phyloP scores from a whole-genome alignment of 2,329 filamentous ascomycete genomes.

The Pseudocercospora macadamiae region DNA sequence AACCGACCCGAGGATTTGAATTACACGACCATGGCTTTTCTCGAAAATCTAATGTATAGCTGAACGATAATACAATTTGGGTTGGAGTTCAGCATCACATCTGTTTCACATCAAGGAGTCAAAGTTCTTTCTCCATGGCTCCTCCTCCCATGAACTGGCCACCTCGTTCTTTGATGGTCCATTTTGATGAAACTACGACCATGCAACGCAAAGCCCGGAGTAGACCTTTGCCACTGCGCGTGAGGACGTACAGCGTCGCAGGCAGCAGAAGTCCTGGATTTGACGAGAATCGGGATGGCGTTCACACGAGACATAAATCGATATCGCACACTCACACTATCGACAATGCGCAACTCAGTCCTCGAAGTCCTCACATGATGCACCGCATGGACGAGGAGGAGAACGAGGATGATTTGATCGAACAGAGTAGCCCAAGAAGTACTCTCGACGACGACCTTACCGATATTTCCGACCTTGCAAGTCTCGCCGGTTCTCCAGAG shows the following conservation, averaged over 20 bases:
- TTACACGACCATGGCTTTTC: background rate
- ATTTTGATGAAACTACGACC: background rate
- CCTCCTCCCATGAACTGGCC: background rate
- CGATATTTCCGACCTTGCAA: conserved; percentile 18
- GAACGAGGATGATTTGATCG: conserved; percentile 67
- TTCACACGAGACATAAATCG: conserved; percentile 23
- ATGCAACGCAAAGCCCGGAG: conserved; percentile 18
- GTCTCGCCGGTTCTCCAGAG: conserved; percentile 17
- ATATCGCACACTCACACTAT: conserved; percentile 17
- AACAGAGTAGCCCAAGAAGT: conserved; percentile 37
- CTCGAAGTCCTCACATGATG: conserved; percentile 6
- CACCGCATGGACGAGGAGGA: conserved; percentile 58
- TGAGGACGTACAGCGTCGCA: conserved; percentile 25
- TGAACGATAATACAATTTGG: background rate
- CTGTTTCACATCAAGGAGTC: background rate
- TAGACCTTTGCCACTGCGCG: conserved; percentile 24
- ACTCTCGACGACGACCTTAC: conserved; percentile 19
- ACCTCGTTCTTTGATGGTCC: background rate
- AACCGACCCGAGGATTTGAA: background rate
- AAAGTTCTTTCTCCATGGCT: background rate
- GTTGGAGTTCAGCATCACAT: background rate
- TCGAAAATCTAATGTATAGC: background rate
- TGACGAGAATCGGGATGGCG: conserved; percentile 18
- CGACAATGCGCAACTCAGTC: conserved; percentile 19
- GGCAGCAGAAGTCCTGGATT: conserved; percentile 19